Percentiles rank a stretch among this genome's conserved stretches.
These are phyloP conservation scores for Schwanniomyces sp. DNA, from an alignment of 805 yeast species.

Conservation along the genomic window DNA sequence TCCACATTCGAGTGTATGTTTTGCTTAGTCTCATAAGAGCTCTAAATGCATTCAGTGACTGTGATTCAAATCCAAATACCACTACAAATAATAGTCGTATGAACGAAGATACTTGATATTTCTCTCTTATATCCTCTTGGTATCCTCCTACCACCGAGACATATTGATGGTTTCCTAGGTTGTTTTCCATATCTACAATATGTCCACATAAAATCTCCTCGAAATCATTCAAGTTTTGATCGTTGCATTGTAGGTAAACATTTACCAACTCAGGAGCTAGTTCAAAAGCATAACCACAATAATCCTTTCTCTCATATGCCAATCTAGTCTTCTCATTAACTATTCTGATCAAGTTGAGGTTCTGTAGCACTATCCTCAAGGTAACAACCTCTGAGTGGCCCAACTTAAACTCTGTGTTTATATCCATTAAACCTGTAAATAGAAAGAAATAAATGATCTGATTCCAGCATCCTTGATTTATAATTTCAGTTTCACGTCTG, in stretches of 20 bases:
- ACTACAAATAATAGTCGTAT: slow-evolving; percentile 15
- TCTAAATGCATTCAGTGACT: background rate
- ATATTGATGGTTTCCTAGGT: background rate
- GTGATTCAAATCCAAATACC: slow-evolving; percentile 10
- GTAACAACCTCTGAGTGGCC: background rate
- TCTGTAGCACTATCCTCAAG: background rate
- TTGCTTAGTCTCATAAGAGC: slow-evolving; percentile 9
- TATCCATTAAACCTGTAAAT: background rate
- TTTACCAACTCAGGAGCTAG: background rate
- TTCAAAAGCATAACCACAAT: background rate
- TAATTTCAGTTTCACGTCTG: background rate
- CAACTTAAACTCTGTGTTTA: background rate
- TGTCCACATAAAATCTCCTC: background rate
- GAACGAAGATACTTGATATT: slow-evolving; percentile 14
- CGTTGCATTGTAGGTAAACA: background rate
- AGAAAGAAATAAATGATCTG: background rate
- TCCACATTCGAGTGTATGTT: slow-evolving; percentile 16
- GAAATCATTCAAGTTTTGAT: background rate
- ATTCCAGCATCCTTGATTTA: background rate
- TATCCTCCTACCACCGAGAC: background rate
- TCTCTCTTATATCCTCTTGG: slow-evolving; percentile 7
- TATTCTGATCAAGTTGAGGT: background rate
- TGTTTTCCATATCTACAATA: background rate
- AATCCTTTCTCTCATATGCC: background rate
- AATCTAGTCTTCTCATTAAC: background rate